Evolutionary conservation across 768 basidiomycete genomes (phyloP).

Genomic region (Clathrus columnatus): DNA sequence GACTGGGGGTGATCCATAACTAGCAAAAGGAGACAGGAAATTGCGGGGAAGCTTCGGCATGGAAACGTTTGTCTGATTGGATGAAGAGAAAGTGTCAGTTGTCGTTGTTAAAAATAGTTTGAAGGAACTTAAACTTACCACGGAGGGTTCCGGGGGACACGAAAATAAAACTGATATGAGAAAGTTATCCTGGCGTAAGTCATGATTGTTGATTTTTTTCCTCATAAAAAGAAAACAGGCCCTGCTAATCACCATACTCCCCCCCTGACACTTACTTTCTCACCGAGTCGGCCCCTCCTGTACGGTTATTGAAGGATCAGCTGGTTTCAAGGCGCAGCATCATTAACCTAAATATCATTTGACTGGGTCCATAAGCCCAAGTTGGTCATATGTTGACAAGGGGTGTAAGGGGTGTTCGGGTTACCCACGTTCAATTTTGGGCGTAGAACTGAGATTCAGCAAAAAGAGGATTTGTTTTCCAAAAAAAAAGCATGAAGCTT

Average conservation of each 20-base stretch:
- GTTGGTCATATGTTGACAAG: not conserved
- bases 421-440: no score
- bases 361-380: not conserved
- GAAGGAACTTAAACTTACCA: not conserved
- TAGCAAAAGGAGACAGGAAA: not conserved
- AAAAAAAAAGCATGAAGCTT: no score
- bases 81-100: no score
- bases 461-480: no score
- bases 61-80: not conserved
- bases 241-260: not conserved
- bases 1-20: not conserved
- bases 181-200: no score
- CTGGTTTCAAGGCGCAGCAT: not conserved
- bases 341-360: not conserved
- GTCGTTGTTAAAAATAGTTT: no score
- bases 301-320: not conserved
- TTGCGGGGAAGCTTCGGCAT: not conserved
- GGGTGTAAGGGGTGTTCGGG: not conserved
- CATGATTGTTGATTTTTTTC: not conserved
- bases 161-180: not conserved
- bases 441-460: no score
- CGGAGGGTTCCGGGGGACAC: not conserved
- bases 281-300: not conserved
- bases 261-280: no score
- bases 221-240: not conserved